Base-by-base conservation (phyloP, 148 eudicot genomes). In the Cornus kousa region DNA sequence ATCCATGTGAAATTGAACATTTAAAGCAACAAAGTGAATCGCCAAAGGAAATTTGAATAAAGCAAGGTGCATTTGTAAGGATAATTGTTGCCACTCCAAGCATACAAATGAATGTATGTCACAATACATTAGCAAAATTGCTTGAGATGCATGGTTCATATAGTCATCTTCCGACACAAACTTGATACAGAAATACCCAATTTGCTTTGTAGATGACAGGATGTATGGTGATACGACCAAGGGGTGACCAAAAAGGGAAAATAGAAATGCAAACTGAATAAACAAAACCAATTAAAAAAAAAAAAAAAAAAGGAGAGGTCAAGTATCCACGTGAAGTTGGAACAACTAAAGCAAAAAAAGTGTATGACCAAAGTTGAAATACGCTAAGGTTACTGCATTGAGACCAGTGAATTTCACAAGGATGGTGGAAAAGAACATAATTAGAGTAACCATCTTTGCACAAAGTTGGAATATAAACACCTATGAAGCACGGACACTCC, bases 141-240 rank as follows among this genome's bases (percentile, higher is more conserved):
- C 60, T 53, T 24, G 79, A 71, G 75, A 70, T 71, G 23, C 10
- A 69, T n/a, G 68, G 48, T n/a, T 19, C 53, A 62, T 84, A 7
- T 88, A 31, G 88, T 81, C 90, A 85, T 77, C 85, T 83, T 84
- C 87, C 85, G 85, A 88, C 90, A 88, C 90, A 85, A 74, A 48
- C 77, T 71, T 33, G 80, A 85, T 50, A 81, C 67, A 14, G 2
- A 73, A 78, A 28, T 23, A 73, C 62, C 89, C 89, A 22, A 81
- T 82, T 73, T 83, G 89, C 88, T 85, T 85, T 89, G 81, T 77
- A 70, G 89, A 85, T 79, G 91, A 86, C 89, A 77, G 24, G 46
- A 67, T 5, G 40, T 50, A 20, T 31, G 5, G 37, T 14, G 7
- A 31, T 9, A 4, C 20, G 43, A 33, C 24, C 17, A 17, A 5